phyloP scores from a whole-genome alignment of 352 stramenopile species.

The Pythium rhizo-oryzae region DNA sequence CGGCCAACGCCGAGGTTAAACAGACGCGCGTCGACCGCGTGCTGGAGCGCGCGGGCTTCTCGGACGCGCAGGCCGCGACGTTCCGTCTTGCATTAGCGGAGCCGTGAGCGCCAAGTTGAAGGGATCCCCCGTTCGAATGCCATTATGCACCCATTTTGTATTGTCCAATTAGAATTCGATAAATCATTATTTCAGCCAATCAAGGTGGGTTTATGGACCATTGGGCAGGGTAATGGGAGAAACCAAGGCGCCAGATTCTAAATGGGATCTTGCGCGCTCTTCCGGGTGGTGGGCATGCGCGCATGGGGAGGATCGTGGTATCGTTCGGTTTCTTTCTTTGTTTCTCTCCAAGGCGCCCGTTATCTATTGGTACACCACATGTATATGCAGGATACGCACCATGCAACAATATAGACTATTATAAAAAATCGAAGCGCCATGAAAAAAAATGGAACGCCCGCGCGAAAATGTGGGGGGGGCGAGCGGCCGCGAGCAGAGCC shows the following conservation, averaged over 20 bases:
- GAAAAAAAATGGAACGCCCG: conserved; percentile 10
- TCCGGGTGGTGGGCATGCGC: no score
- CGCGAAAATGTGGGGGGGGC: background rate
- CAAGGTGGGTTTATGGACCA: no score
- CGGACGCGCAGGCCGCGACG: background rate
- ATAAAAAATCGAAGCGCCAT: conserved; percentile 17
- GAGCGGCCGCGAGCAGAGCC: background rate
- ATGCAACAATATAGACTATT: conserved; percentile 15
- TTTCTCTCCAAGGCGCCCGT: background rate
- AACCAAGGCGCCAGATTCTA: no score
- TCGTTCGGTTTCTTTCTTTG: conserved; percentile 1
- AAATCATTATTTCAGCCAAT: no score
- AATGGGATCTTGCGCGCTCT: no score
- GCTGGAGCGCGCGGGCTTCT: conserved; percentile 12
- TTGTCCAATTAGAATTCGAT: no score
- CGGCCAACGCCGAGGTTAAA: background rate
- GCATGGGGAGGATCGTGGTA: background rate
- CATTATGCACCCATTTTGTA: conserved; percentile 14
- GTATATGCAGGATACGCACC: conserved; percentile 10
- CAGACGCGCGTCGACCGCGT: conserved; percentile 24
- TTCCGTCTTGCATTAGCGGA: background rate
- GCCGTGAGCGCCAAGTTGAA: background rate
- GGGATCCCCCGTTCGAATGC: conserved; percentile 15
- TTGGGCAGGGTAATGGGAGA: no score
- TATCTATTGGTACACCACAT: conserved; percentile 14